phyloP scores from a whole-genome alignment of 768 basidiomycete species.

The Suillus paluster region DNA sequence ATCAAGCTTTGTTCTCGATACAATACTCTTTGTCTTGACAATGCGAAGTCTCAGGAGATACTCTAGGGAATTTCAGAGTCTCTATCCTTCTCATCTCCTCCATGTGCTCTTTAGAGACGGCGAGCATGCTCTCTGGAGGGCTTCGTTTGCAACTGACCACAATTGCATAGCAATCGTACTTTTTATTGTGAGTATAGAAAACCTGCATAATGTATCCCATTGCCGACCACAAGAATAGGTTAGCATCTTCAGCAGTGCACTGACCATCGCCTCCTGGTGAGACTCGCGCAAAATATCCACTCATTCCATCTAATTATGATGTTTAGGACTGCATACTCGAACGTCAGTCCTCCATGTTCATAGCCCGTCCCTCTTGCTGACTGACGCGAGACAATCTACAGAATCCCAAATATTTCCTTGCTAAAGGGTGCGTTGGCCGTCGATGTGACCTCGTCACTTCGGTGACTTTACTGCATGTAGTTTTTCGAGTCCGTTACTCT shows the following conservation, averaged over 20 bases:
- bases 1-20: constrained; percentile 10
- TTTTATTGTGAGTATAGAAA: background rate
- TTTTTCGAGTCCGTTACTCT: constrained; percentile 17
- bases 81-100: constrained; percentile 9
- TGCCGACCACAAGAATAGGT: background rate
- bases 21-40: constrained; percentile 9
- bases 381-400: constrained; percentile 1
- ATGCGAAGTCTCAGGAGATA: constrained; percentile 16
- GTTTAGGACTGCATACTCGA: too few relatives aligned
- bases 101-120: constrained; percentile 11
- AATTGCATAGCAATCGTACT: constrained; percentile 10
- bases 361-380: background rate
- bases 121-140: background rate
- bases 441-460: background rate
- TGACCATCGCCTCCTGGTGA: constrained; percentile 19
- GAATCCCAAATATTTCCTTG: constrained; percentile 17
- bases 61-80: background rate
- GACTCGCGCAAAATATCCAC: too few relatives aligned
- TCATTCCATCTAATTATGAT: too few relatives aligned
- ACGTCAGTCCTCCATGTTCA: constrained; percentile 1
- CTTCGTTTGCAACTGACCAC: background rate
- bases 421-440: constrained; percentile 5
- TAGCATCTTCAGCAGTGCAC: constrained; percentile 10
- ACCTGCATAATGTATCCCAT: background rate
- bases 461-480: constrained; percentile 6